These are phyloP conservation scores for Suaeda aralocaspica DNA, from an alignment of 148 eudicot species.

Conservation along the genomic window DNA sequence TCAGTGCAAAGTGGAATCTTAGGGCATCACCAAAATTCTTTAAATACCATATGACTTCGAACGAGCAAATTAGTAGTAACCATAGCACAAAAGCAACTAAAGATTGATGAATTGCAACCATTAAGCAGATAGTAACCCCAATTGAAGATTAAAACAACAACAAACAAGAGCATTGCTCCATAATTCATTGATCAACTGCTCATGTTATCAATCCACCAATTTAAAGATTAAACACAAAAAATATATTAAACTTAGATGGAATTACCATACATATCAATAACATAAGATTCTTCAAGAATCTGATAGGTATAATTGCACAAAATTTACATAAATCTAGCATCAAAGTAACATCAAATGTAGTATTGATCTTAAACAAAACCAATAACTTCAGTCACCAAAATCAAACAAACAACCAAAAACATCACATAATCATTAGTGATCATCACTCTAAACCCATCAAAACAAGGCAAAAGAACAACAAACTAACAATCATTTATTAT, in stretches of 20 bases:
- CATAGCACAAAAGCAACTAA: background rate
- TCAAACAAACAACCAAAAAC: background rate
- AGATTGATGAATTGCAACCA: background rate
- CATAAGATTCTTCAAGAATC: background rate
- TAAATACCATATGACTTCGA: background rate
- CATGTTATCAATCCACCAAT: background rate
- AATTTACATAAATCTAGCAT: background rate
- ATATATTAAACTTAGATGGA: too few species aligned
- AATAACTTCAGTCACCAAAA: constrained; percentile 8
- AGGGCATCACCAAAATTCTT: background rate
- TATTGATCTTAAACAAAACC: constrained; percentile 13
- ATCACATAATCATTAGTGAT: constrained; percentile 13
- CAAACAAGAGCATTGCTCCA: background rate
- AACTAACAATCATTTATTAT: background rate
- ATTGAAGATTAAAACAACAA: constrained; percentile 1
- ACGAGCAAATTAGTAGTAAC: background rate
- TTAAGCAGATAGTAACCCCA: background rate
- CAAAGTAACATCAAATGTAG: constrained; percentile 2
- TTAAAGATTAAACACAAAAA: background rate
- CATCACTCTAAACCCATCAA: constrained; percentile 20
- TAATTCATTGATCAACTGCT: background rate
- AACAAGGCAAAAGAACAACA: constrained; percentile 8
- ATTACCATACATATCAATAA: background rate
- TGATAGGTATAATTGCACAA: background rate
- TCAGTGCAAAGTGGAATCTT: background rate